Percentiles rank a stretch among this genome's conserved stretches.
Evolutionary conservation across 2,329 filamentous ascomycete genomes (phyloP).

Genomic region (Metarhizium humberi): DNA sequence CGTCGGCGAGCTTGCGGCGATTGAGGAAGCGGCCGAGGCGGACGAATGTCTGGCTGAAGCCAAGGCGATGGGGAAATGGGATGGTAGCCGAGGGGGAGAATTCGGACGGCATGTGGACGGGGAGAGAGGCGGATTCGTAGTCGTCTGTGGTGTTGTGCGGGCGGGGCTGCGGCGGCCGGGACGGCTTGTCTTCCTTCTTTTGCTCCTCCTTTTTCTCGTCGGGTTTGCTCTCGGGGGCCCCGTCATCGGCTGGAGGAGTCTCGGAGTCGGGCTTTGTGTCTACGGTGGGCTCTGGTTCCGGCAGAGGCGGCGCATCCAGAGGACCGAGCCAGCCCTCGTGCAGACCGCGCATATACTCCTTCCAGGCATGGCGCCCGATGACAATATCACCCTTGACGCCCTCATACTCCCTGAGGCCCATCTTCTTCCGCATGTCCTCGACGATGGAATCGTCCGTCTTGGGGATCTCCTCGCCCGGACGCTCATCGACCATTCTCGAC

Average conservation of each 20-base stretch:
- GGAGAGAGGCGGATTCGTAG: slow-evolving; percentile 59
- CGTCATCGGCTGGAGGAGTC: slow-evolving; percentile 12
- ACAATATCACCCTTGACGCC: slow-evolving; percentile 78
- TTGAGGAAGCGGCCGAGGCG: slow-evolving; percentile 84
- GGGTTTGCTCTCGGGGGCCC: slow-evolving; percentile 15
- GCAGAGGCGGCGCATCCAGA: slow-evolving; percentile 49
- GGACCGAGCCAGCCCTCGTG: slow-evolving; percentile 97
- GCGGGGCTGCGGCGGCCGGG: slow-evolving; percentile 51
- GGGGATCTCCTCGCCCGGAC: slow-evolving; percentile 36
- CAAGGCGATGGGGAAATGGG: slow-evolving; percentile 79
- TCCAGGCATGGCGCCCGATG: slow-evolving; percentile 89
- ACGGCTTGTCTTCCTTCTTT: slow-evolving; percentile 40
- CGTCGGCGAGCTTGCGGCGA: slow-evolving; percentile 74
- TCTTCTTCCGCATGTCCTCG: slow-evolving; percentile 52
- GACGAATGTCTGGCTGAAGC: slow-evolving; percentile 82
- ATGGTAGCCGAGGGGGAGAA: slow-evolving; percentile 67
- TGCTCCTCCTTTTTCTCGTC: slow-evolving; percentile 28
- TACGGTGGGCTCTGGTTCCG: slow-evolving; percentile 2
- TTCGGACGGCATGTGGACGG: slow-evolving; percentile 55
- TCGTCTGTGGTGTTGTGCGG: slow-evolving; percentile 67
- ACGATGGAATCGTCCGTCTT: slow-evolving; percentile 46
- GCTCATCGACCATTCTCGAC: slow-evolving; percentile 49
- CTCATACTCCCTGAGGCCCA: slow-evolving; percentile 60
- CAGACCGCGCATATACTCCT: slow-evolving; percentile 86
- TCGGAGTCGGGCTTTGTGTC: slow-evolving; percentile 12